These are phyloP conservation scores for Phylloporus arenicola DNA, from an alignment of 768 basidiomycete genomes.

Conservation along the genomic window DNA sequence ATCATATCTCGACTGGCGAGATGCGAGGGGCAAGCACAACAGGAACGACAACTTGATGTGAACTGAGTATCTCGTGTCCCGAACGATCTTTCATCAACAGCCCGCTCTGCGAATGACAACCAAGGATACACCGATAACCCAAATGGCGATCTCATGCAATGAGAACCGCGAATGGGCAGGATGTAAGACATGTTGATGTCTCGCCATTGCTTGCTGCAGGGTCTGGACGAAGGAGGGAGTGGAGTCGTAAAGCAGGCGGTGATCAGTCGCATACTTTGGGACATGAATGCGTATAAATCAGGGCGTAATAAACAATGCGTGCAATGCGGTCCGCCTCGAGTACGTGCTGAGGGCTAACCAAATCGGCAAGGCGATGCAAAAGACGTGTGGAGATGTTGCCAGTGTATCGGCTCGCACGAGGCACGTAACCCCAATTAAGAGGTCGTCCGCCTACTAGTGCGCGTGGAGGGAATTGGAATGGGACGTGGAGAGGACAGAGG, in stretches of 20 bases:
- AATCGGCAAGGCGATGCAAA: constrained; percentile 18
- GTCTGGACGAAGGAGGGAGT: constrained; percentile 12
- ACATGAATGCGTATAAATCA: constrained; percentile 33
- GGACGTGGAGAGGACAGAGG: constrained; percentile 40
- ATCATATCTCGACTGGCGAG: constrained; percentile 36
- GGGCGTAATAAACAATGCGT: constrained; percentile 42
- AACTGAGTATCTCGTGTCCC: constrained; percentile 6
- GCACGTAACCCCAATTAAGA: constrained; percentile 78
- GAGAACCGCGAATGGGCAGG: constrained; percentile 17
- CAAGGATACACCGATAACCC: constrained; percentile 7
- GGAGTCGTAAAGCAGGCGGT: constrained; percentile 33
- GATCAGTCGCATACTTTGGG: constrained; percentile 41
- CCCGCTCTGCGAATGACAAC: constrained; percentile 25
- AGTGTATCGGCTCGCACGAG: constrained; percentile 73
- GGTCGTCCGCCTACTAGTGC: constrained; percentile 70
- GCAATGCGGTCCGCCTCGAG: constrained; percentile 21
- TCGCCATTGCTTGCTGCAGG: constrained; percentile 19
- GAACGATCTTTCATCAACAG: constrained; percentile 18
- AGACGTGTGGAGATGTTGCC: constrained; percentile 41
- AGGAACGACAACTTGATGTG: constrained; percentile 5
- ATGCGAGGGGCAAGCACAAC: constrained; percentile 23
- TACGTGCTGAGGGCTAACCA: constrained; percentile 22
- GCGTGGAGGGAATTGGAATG: constrained; percentile 47
- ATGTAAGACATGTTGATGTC: constrained; percentile 26
- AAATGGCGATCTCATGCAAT: constrained; percentile 32